These are phyloP conservation scores for Coniella vitis DNA, from an alignment of 2,329 filamentous ascomycete species.

Conservation along the genomic window DNA sequence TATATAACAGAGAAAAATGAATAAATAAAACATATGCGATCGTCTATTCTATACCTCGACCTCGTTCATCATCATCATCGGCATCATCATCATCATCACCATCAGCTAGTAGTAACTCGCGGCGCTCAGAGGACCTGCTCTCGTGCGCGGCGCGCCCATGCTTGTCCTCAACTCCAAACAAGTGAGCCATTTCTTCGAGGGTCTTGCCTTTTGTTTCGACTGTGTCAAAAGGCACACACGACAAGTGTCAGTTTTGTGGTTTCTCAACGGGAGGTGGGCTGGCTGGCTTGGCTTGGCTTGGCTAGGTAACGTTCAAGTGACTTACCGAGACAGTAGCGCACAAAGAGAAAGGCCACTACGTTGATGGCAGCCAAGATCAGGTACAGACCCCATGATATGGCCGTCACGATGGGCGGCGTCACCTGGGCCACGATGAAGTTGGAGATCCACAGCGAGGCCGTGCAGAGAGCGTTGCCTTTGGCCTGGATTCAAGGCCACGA, in stretches of 20 bases:
- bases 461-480: conserved; percentile 24
- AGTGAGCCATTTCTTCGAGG: conserved; percentile 22
- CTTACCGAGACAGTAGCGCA: conserved; percentile 20
- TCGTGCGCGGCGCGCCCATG: neutral
- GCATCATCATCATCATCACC: neutral
- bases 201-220: conserved; percentile 21
- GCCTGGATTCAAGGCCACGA: conserved; percentile 16
- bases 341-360: conserved; percentile 23
- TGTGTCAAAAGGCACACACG: too few species aligned
- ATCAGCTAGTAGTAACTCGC: conserved; percentile 2
- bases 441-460: conserved; percentile 25
- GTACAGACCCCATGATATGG: conserved; percentile 23
- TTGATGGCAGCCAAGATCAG: conserved; percentile 22
- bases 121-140: conserved; percentile 6
- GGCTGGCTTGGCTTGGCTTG: neutral
- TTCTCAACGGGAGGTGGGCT: neutral
- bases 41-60: neutral
- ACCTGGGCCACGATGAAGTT: conserved; percentile 23
- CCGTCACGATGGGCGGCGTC: conserved; percentile 21
- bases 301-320: neutral
- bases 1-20: too few species aligned
- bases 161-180: conserved; percentile 21
- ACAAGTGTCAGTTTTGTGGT: too few species aligned
- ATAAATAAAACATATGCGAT: neutral
- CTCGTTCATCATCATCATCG: neutral